These are phyloP conservation scores for Botrytis medusae DNA, from an alignment of 2,329 filamentous ascomycete species.

Conservation along the genomic window DNA sequence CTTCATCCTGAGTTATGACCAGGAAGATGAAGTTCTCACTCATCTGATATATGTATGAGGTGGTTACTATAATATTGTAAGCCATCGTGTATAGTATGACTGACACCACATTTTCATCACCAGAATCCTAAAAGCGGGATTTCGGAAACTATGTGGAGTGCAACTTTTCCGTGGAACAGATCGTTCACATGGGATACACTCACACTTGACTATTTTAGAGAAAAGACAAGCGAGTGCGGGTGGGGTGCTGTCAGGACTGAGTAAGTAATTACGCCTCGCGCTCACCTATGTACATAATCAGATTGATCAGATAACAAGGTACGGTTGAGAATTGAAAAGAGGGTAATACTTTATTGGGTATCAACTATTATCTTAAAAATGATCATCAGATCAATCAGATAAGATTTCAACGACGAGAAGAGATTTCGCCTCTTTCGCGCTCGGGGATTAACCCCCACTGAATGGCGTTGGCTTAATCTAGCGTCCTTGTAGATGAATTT, in stretches of 20 bases:
- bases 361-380: background rate
- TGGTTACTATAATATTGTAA: background rate
- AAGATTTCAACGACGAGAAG: background rate
- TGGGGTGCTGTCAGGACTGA: background rate
- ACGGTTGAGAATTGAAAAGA: background rate
- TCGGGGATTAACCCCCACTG: background rate
- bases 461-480: background rate
- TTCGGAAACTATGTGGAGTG: background rate
- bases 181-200: background rate
- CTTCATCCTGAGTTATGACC: background rate
- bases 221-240: background rate
- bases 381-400: constrained; percentile 12
- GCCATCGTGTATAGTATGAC: background rate
- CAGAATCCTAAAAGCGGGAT: background rate
- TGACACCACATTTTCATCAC: background rate
- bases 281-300: background rate
- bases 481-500: background rate
- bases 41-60: background rate
- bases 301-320: constrained; percentile 16
- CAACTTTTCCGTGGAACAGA: background rate
- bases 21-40: background rate
- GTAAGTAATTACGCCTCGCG: background rate
- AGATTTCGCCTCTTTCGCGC: background rate
- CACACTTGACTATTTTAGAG: background rate
- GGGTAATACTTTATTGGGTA: background rate